Conservation (phyloP, 208 protist species). For the Acanthamoeba healyi region DNA sequence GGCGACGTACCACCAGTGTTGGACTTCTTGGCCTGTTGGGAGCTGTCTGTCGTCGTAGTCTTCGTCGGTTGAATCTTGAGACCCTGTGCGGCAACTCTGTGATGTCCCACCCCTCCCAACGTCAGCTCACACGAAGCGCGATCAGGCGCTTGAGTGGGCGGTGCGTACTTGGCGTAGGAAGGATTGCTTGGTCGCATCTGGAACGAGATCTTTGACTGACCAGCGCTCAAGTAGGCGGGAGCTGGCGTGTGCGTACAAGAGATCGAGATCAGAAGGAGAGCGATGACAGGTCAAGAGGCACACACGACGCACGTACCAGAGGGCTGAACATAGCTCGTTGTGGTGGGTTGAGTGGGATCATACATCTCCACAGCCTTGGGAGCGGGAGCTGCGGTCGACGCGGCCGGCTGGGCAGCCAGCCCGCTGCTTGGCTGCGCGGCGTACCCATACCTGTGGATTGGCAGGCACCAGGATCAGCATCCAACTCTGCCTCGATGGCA, state of each 20-base stretch:
- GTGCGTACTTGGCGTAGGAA: conserved; percentile 50
- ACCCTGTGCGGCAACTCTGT: background rate
- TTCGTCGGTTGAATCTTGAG: background rate
- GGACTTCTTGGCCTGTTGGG: background rate
- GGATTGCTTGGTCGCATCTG: conserved; percentile 69
- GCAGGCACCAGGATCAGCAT: too few species aligned
- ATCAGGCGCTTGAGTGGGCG: background rate
- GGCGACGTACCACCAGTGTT: too few species aligned
- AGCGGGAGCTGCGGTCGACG: background rate
- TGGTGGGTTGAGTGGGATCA: conserved; percentile 37
- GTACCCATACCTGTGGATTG: background rate
- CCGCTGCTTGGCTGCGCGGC: too few species aligned
- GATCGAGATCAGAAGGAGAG: background rate
- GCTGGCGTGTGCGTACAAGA: background rate
- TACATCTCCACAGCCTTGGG: conserved; percentile 7
- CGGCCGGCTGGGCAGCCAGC: background rate
- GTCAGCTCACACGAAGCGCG: too few species aligned
- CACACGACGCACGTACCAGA: background rate
- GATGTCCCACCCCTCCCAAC: too few species aligned
- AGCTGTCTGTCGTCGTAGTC: background rate
- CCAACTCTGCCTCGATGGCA: too few species aligned
- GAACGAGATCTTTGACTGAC: conserved; percentile 33
- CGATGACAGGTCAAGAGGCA: background rate
- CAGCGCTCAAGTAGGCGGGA: conserved; percentile 48
- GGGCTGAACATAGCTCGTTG: background rate